Conservation (phyloP, 306 rosid species). For the Gastrolobium bilobum region DNA sequence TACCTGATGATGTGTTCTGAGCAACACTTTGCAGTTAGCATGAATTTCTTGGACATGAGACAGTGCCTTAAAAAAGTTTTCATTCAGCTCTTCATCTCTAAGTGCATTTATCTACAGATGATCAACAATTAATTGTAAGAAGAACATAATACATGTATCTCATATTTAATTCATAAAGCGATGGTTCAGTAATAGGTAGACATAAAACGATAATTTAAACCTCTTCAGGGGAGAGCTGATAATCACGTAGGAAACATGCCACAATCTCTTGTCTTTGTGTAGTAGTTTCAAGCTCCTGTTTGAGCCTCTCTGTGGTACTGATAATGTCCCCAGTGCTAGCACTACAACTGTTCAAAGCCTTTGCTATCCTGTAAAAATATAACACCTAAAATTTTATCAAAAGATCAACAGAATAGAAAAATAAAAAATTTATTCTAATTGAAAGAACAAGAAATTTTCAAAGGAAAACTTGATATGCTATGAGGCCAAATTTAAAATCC, state of each 20-base stretch:
- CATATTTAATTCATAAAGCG: slow-evolving; percentile 33
- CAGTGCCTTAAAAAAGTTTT: slow-evolving; percentile 88
- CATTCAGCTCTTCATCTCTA: slow-evolving; percentile 87
- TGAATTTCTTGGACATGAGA: slow-evolving; percentile 97
- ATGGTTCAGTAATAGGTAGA: slow-evolving; percentile 23
- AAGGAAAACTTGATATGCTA: slow-evolving; percentile 18
- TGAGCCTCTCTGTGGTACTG: slow-evolving; percentile 91
- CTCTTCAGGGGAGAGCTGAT: slow-evolving; percentile 92
- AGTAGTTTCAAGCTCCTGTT: slow-evolving; percentile 82
- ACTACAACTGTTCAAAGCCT: slow-evolving; percentile 79
- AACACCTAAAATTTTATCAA: slow-evolving; percentile 22
- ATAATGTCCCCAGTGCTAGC: slow-evolving; percentile 91
- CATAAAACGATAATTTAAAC: slow-evolving; percentile 49
- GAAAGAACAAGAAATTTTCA: slow-evolving; percentile 23
- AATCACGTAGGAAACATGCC: slow-evolving; percentile 89
- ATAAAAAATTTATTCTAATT: slow-evolving; percentile 16
- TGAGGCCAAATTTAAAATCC: slow-evolving; percentile 32
- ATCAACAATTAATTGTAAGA: slow-evolving; percentile 46
- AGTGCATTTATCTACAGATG: slow-evolving; percentile 75
- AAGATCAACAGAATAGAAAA: slow-evolving; percentile 24
- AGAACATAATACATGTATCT: slow-evolving; percentile 5
- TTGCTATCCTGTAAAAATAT: slow-evolving; percentile 64
- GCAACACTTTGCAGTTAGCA: slow-evolving; percentile 88
- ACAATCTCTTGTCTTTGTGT: slow-evolving; percentile 92
- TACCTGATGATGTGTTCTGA: slow-evolving; percentile 99